Base-by-base conservation (phyloP, 2,329 filamentous ascomycete species). In the Diaporthe destruens region DNA sequence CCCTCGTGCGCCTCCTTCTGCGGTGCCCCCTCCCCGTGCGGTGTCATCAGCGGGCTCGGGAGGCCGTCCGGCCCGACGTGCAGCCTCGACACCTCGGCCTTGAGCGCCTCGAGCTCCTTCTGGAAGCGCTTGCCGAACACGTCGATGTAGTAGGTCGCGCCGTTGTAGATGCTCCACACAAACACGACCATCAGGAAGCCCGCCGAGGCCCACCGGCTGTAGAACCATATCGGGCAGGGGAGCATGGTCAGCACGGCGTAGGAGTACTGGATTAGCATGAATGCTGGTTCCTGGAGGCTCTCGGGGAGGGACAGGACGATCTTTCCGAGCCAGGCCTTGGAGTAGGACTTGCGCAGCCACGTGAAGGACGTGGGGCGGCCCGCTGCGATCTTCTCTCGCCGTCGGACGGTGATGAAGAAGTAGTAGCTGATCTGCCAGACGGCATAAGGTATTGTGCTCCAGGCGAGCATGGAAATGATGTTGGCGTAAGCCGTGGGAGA, bases 121-220 rank as follows among this genome's bases (percentile, higher is more conserved):
- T 99, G 94, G 86, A 99, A 98, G 2, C 95, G 91, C 78, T 94
- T 97, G 69, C 97, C 96, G 80, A 98, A 99, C 1, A 98, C 94
- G 78, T 99, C 96, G 79, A 99, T 98, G 83, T 99, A 99, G 82
- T 93, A 99, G 0, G 95, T 98, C 23, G 96, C 94, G 42, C 96
- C 96, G 77, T 99, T 99, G 85, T 98, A 97, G 71, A 98, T 93
- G 77, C 94, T 97, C 95, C 95, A 98, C 55, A 90, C 87, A 79
- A 99, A 98, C n/a, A 99, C 91, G 2, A 89, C 84, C 70, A 92
- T 86, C 57, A 99, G 86, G 83, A 98, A 99, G 0, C 81, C 76
- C 2, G 92, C 90, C 53, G 93, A 96, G 0, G 94, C 92, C 88
- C 91, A 94, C 56, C 92, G 90, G 80, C 92, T 96, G 86, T 93